Percentiles rank a stretch among this genome's conserved stretches.
phyloP scores from a whole-genome alignment of 2,329 filamentous ascomycete genomes.

The Apiospora hydei region DNA sequence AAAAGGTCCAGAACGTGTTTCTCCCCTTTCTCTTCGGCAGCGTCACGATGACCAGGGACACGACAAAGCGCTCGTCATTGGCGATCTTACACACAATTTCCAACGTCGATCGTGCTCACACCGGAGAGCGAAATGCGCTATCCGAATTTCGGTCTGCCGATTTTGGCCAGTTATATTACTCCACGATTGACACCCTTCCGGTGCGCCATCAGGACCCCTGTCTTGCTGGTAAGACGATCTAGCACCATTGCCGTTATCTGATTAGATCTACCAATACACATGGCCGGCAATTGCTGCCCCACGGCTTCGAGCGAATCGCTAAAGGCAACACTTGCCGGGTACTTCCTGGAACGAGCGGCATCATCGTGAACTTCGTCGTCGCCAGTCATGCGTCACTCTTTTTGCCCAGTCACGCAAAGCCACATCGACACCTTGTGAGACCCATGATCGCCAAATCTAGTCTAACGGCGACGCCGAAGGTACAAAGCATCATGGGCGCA shows the following conservation, averaged over 20 bases:
- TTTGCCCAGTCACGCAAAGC: neutral
- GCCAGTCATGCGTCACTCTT: neutral
- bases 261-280: neutral
- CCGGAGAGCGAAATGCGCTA: neutral
- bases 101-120: neutral
- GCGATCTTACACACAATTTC: neutral
- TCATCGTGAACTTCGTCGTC: conserved; percentile 1
- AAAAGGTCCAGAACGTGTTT: neutral
- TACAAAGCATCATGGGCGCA: neutral
- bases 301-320: neutral
- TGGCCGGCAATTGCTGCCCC: neutral
- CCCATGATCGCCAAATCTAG: neutral
- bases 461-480: neutral
- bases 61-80: neutral
- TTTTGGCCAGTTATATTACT: neutral
- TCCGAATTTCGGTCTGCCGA: neutral
- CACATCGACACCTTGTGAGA: neutral
- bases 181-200: conserved; percentile 2
- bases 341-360: neutral
- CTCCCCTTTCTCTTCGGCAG: neutral
- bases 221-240: neutral
- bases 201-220: neutral
- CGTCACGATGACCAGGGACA: neutral
- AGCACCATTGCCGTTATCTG: neutral
- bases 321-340: neutral